A percentile compares a stretch with the other conserved stretches of the same genome.
Evolutionary conservation across 768 basidiomycete species (phyloP).

Genomic region (Boletus rex-veris): DNA sequence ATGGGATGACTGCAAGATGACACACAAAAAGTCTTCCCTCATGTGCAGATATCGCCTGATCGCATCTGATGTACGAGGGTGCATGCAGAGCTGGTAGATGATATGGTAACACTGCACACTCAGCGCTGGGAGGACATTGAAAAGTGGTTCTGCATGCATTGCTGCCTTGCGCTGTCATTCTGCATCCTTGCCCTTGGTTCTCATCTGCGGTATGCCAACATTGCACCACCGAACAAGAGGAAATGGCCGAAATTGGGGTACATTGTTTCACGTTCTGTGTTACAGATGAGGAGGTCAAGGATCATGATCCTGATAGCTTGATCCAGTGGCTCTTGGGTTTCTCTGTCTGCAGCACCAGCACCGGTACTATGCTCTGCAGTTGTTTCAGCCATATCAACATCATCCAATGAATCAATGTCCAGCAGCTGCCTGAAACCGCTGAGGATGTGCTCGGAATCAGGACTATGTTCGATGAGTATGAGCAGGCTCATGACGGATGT

Average conservation of each 20-base stretch:
- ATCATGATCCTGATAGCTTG: constrained; percentile 74
- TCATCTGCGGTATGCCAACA: constrained; percentile 61
- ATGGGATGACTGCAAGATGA: constrained; percentile 74
- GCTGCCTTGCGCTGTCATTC: constrained; percentile 28
- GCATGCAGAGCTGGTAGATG: constrained; percentile 83
- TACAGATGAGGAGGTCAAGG: constrained; percentile 77
- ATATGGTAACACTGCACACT: constrained; percentile 85
- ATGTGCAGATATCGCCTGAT: constrained; percentile 84
- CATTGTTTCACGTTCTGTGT: constrained; percentile 55
- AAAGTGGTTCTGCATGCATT: constrained; percentile 47
- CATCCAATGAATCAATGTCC: constrained; percentile 56
- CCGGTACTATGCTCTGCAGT: constrained; percentile 62
- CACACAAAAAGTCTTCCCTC: constrained; percentile 85
- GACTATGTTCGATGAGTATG: constrained; percentile 73
- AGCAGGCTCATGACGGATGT: constrained; percentile 68
- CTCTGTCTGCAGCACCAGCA: constrained; percentile 63
- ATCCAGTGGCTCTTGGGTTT: constrained; percentile 44
- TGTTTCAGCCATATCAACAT: constrained; percentile 57
- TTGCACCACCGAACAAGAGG: constrained; percentile 74
- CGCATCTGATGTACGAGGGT: constrained; percentile 76
- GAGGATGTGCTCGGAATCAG: constrained; percentile 81
- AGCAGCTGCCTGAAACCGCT: constrained; percentile 75
- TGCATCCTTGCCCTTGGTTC: constrained; percentile 40
- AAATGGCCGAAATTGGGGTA: constrained; percentile 89
- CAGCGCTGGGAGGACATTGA: constrained; percentile 63